These are phyloP conservation scores for Cutaneotrichosporon cyanovorans DNA, from an alignment of 1,284 basidiomycete species.

Conservation along the genomic window DNA sequence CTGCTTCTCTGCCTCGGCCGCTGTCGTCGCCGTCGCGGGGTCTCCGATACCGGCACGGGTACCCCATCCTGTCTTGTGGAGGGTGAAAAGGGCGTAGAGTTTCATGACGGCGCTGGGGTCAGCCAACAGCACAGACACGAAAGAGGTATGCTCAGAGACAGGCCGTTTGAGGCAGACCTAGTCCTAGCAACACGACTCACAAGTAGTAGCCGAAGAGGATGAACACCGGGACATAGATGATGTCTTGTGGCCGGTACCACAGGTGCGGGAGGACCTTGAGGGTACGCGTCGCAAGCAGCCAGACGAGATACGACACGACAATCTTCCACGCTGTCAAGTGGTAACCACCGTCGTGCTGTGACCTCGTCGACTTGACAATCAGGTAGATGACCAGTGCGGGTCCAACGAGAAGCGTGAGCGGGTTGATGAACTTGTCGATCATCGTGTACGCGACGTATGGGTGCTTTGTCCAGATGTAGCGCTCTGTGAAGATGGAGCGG, in stretches of 20 bases:
- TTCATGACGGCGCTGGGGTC: constrained; percentile 74
- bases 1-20: constrained; percentile 29
- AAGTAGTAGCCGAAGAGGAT: constrained; percentile 72
- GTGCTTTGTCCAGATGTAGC: constrained; percentile 77
- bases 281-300: constrained; percentile 74
- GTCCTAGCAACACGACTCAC: constrained; percentile 60
- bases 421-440: constrained; percentile 89
- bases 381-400: constrained; percentile 68
- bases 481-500: constrained; percentile 76
- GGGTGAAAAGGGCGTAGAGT: constrained; percentile 69
- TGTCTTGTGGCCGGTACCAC: constrained; percentile 72
- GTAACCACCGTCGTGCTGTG: constrained; percentile 65
- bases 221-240: constrained; percentile 85
- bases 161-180: constrained; percentile 74
- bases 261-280: constrained; percentile 81
- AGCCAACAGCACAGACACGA: constrained; percentile 75
- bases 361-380: constrained; percentile 67
- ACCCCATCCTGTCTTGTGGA: constrained; percentile 87
- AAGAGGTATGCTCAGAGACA: constrained; percentile 84
- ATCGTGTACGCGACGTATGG: constrained; percentile 88
- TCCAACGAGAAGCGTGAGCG: constrained; percentile 74
- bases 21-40: constrained; percentile 44
- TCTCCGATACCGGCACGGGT: constrained; percentile 83
- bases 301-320: constrained; percentile 60
- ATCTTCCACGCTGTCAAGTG: constrained; percentile 87